These are phyloP conservation scores for Calonectria pseudoreteaudii DNA, from an alignment of 2,329 filamentous ascomycete species.

Conservation along the genomic window DNA sequence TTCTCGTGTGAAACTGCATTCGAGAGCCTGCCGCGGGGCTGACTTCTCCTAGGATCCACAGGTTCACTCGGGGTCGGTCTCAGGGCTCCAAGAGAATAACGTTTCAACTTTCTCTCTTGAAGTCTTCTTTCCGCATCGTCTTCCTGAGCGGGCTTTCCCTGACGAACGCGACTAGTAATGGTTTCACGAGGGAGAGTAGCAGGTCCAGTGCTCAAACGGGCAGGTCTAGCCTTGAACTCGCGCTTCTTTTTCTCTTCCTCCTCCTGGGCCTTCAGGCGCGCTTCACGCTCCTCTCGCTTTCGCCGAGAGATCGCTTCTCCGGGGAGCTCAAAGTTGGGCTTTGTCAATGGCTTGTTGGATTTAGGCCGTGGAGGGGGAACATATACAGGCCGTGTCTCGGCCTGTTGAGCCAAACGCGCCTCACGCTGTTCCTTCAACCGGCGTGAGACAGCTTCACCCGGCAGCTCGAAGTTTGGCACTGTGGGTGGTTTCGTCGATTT, in stretches of 20 bases:
- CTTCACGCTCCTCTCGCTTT: constrained; percentile 67
- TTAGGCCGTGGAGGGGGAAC: constrained; percentile 59
- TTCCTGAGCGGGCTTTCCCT: constrained; percentile 54
- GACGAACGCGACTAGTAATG: constrained; percentile 67
- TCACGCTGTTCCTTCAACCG: constrained; percentile 70
- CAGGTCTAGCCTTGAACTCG: constrained; percentile 73
- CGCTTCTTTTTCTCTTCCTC: constrained; percentile 70
- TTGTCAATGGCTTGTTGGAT: constrained; percentile 64
- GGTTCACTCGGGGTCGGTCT: constrained; percentile 16
- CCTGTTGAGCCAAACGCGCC: constrained; percentile 58
- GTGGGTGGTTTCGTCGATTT: constrained; percentile 69
- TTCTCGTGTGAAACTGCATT: constrained; percentile 37
- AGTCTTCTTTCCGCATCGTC: constrained; percentile 35
- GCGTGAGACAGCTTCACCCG: constrained; percentile 70
- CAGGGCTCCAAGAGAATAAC: constrained; percentile 36
- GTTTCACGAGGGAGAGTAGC: constrained; percentile 66
- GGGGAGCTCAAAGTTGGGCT: constrained; percentile 71
- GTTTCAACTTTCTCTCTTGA: constrained; percentile 37
- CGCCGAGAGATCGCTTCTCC: constrained; percentile 70
- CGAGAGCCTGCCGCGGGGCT: constrained; percentile 44
- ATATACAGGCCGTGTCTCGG: constrained; percentile 48
- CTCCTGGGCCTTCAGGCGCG: constrained; percentile 66
- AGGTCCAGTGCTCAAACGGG: constrained; percentile 58
- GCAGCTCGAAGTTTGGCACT: constrained; percentile 69
- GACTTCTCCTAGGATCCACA: constrained; percentile 26